A percentile compares a stretch with the other conserved stretches of the same genome.
phyloP scores from a whole-genome alignment of 176 grass and related monocot genomes.

The Metroxylon sagu region DNA sequence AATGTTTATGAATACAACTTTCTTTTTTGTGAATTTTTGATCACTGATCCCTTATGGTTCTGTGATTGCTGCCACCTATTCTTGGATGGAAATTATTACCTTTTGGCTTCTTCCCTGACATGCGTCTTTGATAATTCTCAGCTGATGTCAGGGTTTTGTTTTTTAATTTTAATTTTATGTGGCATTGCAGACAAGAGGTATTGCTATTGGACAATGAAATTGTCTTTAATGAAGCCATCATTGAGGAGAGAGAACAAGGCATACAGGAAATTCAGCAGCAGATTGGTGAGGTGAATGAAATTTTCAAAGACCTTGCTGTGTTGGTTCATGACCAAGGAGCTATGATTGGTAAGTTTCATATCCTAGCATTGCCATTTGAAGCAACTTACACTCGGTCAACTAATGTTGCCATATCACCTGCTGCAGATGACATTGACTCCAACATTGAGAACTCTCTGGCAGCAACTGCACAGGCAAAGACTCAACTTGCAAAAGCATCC shows the following conservation, averaged over 20 bases:
- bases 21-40: no score
- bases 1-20: no score
- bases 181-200: slow-evolving; percentile 13
- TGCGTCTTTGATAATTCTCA: no score
- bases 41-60: no score
- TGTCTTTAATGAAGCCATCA: slow-evolving; percentile 46
- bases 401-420: no score
- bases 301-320: slow-evolving; percentile 55
- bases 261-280: slow-evolving; percentile 48
- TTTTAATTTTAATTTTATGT: not conserved
- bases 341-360: slow-evolving; percentile 11
- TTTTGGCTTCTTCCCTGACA: no score
- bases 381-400: no score
- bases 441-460: slow-evolving; percentile 22
- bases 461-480: slow-evolving; percentile 30
- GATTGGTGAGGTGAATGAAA: slow-evolving; percentile 48
- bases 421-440: slow-evolving; percentile 53
- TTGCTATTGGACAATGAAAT: slow-evolving; percentile 78
- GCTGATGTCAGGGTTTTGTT: no score
- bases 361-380: no score
- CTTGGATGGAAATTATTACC: no score
- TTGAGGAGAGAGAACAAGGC: slow-evolving; percentile 51
- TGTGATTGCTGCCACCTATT: no score
- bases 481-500: slow-evolving; percentile 26
- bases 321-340: slow-evolving; percentile 38